Percentiles rank a stretch among this genome's conserved stretches.
Conservation (phyloP, 2,329 filamentous ascomycete species). For the Lachnellula occidentalis region DNA sequence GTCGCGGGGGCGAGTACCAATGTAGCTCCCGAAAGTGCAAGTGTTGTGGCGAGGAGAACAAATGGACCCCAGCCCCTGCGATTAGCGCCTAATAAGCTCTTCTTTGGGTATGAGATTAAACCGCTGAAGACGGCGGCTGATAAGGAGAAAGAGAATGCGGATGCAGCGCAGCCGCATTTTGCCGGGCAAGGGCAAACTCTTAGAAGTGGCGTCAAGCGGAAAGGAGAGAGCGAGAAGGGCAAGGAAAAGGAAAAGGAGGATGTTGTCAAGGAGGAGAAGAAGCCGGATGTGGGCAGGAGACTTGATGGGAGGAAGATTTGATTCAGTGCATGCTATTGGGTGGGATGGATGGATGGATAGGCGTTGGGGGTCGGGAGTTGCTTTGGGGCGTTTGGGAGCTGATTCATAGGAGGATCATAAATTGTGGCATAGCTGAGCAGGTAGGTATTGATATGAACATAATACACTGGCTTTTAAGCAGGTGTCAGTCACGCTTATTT, state of each 20-base stretch:
- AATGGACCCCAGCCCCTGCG: slow-evolving; percentile 85
- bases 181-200: slow-evolving; percentile 81
- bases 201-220: slow-evolving; percentile 64
- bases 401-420: no score
- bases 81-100: slow-evolving; percentile 81
- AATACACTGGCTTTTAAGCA: no score
- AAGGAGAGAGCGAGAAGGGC: slow-evolving; percentile 32
- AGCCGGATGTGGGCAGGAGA: slow-evolving; percentile 15
- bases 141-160: slow-evolving; percentile 59
- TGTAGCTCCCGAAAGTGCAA: slow-evolving; percentile 15
- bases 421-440: no score
- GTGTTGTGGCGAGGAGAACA: slow-evolving; percentile 38
- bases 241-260: no score
- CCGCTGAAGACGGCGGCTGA: slow-evolving; percentile 76
- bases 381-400: no score
- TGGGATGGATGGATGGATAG: no score
- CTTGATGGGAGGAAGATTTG: slow-evolving; percentile 2
- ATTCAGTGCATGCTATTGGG: neutral
- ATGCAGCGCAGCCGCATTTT: slow-evolving; percentile 68
- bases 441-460: no score
- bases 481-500: no score
- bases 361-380: no score
- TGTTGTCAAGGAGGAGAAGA: slow-evolving; percentile 17
- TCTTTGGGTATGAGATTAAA: slow-evolving; percentile 93
- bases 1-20: slow-evolving; percentile 50